Percentiles rank a stretch among this genome's conserved stretches.
Conservation (phyloP, 2,329 filamentous ascomycete genomes). For the Curvularia verruculosa region DNA sequence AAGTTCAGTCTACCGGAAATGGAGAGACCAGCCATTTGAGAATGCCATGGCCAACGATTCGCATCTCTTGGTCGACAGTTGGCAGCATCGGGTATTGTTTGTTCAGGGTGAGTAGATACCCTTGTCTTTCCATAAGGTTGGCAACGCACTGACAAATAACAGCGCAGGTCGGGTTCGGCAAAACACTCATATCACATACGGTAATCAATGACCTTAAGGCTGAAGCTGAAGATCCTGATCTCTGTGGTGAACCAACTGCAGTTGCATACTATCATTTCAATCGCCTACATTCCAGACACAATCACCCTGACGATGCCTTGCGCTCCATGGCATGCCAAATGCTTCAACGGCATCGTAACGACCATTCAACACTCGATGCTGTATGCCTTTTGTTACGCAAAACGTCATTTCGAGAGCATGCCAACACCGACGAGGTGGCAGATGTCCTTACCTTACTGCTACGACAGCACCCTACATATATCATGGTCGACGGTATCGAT, state of each 20-base stretch:
- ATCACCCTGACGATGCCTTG: conserved; percentile 30
- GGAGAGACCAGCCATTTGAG: conserved; percentile 32
- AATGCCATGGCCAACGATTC: conserved; percentile 25
- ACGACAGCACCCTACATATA: conserved; percentile 39
- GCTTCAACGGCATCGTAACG: conserved; percentile 31
- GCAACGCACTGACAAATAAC: conserved; percentile 8
- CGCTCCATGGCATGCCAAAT: conserved; percentile 34
- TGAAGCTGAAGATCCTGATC: conserved; percentile 30
- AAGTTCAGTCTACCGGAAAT: conserved; percentile 28
- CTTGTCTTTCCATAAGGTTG: neutral
- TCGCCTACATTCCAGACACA: conserved; percentile 21
- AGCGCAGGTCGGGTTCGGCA: conserved; percentile 42
- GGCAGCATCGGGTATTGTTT: conserved; percentile 40
- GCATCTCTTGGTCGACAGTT: conserved; percentile 21
- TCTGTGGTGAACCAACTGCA: conserved; percentile 30
- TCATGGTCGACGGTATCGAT: conserved; percentile 41
- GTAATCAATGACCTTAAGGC: conserved; percentile 32
- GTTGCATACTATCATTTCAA: conserved; percentile 37
- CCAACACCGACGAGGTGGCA: conserved; percentile 36
- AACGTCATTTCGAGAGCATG: conserved; percentile 29
- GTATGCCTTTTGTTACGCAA: conserved; percentile 37
- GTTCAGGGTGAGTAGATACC: conserved; percentile 32
- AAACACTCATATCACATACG: conserved; percentile 33
- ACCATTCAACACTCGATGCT: conserved; percentile 34
- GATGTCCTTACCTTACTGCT: conserved; percentile 34